Conservation (phyloP, 257 asterid genomes). For the Ilex asprella region DNA sequence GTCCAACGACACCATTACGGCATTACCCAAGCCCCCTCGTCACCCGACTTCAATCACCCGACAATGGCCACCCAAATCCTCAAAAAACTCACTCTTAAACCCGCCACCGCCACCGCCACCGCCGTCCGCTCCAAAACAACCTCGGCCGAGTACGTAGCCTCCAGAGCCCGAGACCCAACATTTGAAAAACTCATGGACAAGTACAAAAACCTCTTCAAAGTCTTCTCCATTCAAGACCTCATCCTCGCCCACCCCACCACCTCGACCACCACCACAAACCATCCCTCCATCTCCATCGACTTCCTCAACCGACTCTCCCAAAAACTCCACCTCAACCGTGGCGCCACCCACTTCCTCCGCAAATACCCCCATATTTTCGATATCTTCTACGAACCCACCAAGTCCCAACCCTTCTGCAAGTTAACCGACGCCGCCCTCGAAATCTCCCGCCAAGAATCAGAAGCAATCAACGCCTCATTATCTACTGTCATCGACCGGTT, state of each 20-base stretch:
- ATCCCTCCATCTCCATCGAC: conserved; percentile 60
- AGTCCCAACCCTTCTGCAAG: conserved; percentile 51
- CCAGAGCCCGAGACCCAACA: conserved; percentile 76
- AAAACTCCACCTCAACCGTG: conserved; percentile 74
- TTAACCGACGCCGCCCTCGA: conserved; percentile 49
- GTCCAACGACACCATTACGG: no score
- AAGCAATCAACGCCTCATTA: conserved; percentile 33
- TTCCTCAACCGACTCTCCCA: conserved; percentile 86
- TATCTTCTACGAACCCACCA: conserved; percentile 53
- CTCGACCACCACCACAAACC: conserved; percentile 22
- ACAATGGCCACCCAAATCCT: conserved; percentile 49
- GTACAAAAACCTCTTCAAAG: conserved; percentile 69
- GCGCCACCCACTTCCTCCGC: conserved; percentile 71
- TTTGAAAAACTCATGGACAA: conserved; percentile 85
- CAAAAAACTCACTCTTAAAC: conserved; percentile 17
- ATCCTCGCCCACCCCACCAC: conserved; percentile 34
- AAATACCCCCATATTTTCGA: conserved; percentile 75
- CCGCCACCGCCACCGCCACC: conserved; percentile 14
- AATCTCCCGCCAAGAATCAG: conserved; percentile 42
- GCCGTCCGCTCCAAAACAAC: conserved; percentile 65
- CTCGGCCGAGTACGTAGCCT: conserved; percentile 56
- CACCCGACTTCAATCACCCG: not conserved
- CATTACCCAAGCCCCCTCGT: no score
- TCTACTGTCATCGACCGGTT: conserved; percentile 47
- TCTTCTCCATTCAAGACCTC: conserved; percentile 68